Evolutionary conservation across 2,329 filamentous ascomycete genomes (phyloP).

Genomic region (Diaporthe sp.): DNA sequence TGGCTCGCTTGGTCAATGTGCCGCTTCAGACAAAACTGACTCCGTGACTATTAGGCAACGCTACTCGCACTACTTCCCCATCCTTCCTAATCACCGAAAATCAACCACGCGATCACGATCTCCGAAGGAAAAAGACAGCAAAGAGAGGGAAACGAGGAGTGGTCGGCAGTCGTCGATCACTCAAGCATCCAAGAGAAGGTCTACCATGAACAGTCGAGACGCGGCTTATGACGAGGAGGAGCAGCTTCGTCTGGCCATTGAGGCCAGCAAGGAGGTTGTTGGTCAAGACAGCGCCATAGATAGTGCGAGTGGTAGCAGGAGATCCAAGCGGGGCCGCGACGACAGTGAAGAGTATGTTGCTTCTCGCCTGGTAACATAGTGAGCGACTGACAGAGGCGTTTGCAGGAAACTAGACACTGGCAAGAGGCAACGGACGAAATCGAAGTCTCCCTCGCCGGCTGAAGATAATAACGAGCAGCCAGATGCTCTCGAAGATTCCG

Average conservation of each 20-base stretch:
- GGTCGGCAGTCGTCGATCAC: slow-evolving; percentile 64
- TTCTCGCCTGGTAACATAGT: slow-evolving; percentile 15
- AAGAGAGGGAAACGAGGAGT: slow-evolving; percentile 55
- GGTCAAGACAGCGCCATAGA: slow-evolving; percentile 57
- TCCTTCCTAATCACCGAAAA: slow-evolving; percentile 65
- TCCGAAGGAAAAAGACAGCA: slow-evolving; percentile 63
- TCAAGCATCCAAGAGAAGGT: slow-evolving; percentile 83
- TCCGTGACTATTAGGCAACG: slow-evolving; percentile 64
- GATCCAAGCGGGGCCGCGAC: slow-evolving; percentile 86
- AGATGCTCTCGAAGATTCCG: slow-evolving; percentile 73
- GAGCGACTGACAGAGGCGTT: slow-evolving; percentile 43
- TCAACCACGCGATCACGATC: slow-evolving; percentile 71
- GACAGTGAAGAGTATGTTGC: slow-evolving; percentile 91
- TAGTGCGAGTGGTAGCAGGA: slow-evolving; percentile 68
- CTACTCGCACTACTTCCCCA: slow-evolving; percentile 75
- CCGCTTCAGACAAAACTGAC: slow-evolving; percentile 51
- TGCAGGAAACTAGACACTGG: slow-evolving; percentile 75
- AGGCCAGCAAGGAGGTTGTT: slow-evolving; percentile 91
- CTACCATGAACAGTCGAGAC: slow-evolving; percentile 97
- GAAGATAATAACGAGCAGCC: slow-evolving; percentile 57
- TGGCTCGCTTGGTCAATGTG: background rate
- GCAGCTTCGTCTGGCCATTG: slow-evolving; percentile 87
- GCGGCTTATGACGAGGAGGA: slow-evolving; percentile 97
- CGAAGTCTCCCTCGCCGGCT: slow-evolving; percentile 75
- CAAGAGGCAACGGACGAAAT: slow-evolving; percentile 88